Conservation (phyloP, 2,329 filamentous ascomycete genomes). For the Exophiala bonariae region DNA sequence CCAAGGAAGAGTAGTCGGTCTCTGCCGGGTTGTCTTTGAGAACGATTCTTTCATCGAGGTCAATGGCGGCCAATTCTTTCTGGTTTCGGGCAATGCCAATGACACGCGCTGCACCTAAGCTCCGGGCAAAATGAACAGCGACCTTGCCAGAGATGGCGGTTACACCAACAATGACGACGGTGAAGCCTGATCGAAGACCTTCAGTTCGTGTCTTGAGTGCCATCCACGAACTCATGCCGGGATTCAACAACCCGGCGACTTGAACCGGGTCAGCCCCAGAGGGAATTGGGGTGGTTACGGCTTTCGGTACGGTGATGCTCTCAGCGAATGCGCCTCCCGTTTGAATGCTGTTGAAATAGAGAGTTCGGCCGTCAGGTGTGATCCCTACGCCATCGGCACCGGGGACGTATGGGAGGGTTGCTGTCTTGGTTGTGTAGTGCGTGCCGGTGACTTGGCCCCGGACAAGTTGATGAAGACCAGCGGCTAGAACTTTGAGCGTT, state of each 20-base stretch:
- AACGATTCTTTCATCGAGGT: constrained; percentile 49
- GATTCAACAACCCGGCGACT: constrained; percentile 57
- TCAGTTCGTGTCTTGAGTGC: constrained; percentile 47
- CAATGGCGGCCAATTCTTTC: constrained; percentile 42
- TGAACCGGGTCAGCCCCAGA: constrained; percentile 45
- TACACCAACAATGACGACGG: constrained; percentile 54
- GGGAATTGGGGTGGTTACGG: constrained; percentile 43
- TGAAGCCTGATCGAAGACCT: constrained; percentile 44
- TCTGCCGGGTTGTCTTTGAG: constrained; percentile 39
- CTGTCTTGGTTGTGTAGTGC: constrained; percentile 52
- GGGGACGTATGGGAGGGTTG: constrained; percentile 50
- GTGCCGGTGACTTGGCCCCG: constrained; percentile 53
- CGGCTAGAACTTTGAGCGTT: constrained; percentile 54
- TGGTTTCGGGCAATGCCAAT: constrained; percentile 54
- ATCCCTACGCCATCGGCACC: constrained; percentile 57
- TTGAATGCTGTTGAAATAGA: constrained; percentile 50
- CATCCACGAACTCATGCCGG: constrained; percentile 60
- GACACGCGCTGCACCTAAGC: constrained; percentile 51
- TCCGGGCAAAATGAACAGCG: constrained; percentile 50
- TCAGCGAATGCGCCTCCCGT: constrained; percentile 25
- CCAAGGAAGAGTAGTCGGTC: constrained; percentile 43
- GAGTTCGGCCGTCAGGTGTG: constrained; percentile 43
- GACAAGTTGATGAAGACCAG: constrained; percentile 56
- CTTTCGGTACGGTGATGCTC: constrained; percentile 47
- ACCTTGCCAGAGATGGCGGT: constrained; percentile 55